Conservation (phyloP, 1,139 yeast genomes). For the Lodderomyces pseudojiufengensis region DNA sequence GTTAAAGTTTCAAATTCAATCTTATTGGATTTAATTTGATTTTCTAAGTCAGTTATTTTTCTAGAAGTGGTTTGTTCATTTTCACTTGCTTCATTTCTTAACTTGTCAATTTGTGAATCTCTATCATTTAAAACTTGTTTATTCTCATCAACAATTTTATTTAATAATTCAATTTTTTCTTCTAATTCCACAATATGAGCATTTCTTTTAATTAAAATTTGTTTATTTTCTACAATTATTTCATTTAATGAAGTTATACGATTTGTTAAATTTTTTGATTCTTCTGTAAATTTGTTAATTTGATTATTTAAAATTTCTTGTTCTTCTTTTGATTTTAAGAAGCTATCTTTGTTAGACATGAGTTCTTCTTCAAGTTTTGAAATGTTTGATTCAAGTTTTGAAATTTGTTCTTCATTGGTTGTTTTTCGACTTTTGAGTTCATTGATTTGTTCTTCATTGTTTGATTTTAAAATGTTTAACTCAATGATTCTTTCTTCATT, state of each 20-base stretch:
- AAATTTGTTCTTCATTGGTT: conserved; percentile 2
- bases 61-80: no score
- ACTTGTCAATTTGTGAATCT: neutral
- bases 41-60: no score
- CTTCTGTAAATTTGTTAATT: no score
- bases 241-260: neutral
- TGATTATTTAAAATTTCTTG: neutral
- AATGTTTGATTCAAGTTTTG: neutral
- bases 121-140: neutral
- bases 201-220: no score
- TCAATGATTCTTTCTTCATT: no score
- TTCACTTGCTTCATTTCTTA: no score
- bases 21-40: no score
- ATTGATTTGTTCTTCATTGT: no score
- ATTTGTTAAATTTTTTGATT: neutral
- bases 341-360: neutral
- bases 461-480: no score
- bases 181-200: neutral
- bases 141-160: neutral
- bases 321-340: neutral
- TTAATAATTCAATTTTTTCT: neutral
- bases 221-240: neutral
- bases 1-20: no score
- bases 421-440: neutral
- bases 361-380: neutral